phyloP scores from a whole-genome alignment of 768 basidiomycete genomes.

The Gymnopilus dilepis region DNA sequence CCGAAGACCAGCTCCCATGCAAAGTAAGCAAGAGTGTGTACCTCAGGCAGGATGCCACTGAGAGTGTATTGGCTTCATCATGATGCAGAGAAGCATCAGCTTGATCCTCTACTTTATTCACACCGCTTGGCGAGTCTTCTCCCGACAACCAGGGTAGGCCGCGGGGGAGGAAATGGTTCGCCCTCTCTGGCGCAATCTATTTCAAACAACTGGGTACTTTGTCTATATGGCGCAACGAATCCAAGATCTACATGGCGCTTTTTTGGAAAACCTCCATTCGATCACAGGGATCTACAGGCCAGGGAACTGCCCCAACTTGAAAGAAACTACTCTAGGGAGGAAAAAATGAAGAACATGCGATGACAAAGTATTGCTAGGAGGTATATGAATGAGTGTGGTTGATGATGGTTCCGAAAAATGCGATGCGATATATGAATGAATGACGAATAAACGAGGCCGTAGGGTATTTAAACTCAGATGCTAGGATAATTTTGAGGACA shows the following conservation, averaged over 20 bases:
- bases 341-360: neutral
- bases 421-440: neutral
- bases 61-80: constrained; percentile 18
- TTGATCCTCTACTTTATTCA: constrained; percentile 14
- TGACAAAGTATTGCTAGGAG: constrained; percentile 8
- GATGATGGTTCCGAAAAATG: constrained; percentile 14
- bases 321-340: neutral
- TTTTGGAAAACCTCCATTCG: constrained; percentile 4
- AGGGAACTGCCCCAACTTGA: neutral
- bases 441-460: constrained; percentile 6
- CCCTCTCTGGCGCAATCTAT: constrained; percentile 2
- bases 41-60: constrained; percentile 7
- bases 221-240: constrained; percentile 5
- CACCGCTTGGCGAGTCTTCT: constrained; percentile 18
- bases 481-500: constrained; percentile 16
- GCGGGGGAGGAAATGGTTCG: neutral
- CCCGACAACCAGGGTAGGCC: neutral
- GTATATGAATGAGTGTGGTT: constrained; percentile 9
- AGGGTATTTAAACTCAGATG: constrained; percentile 9
- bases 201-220: constrained; percentile 1
- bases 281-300: constrained; percentile 3
- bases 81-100: constrained; percentile 18
- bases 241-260: constrained; percentile 5
- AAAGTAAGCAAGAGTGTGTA: constrained; percentile 8
- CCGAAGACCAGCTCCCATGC: constrained; percentile 14